A percentile compares a stretch with the other conserved stretches of the same genome.
phyloP scores from a whole-genome alignment of 192 early-diverging fungal genomes.

The Backusella tarrabulga region DNA sequence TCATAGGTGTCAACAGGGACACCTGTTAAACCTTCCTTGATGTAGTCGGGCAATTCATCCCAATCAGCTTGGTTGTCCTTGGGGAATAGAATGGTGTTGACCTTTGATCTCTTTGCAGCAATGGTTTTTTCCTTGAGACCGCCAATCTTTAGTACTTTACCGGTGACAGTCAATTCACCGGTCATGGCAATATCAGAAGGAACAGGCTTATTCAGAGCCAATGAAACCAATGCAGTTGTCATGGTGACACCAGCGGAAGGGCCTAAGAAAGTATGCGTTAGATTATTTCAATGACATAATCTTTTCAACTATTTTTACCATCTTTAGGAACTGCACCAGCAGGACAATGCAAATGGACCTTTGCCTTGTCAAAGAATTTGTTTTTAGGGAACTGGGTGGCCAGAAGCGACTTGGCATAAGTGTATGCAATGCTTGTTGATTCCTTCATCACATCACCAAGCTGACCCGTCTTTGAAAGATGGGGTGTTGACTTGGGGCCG shows the following conservation, averaged over 20 bases:
- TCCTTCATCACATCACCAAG: conserved; percentile 99
- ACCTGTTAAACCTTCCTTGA: conserved; percentile 87
- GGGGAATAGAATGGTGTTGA: conserved; percentile 89
- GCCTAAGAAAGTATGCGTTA: conserved; percentile 44
- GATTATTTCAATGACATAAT: background rate
- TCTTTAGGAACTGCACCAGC: conserved; percentile 98
- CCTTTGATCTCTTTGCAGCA: conserved; percentile 91
- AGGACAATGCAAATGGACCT: conserved; percentile 94
- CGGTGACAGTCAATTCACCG: conserved; percentile 96
- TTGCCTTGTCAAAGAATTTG: conserved; percentile 87
- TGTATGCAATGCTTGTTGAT: conserved; percentile 92
- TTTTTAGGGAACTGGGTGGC: conserved; percentile 76
- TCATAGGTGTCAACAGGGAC: conserved; percentile 83
- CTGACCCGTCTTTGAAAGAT: conserved; percentile 89
- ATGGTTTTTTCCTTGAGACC: conserved; percentile 98
- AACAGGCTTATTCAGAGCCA: conserved; percentile 81
- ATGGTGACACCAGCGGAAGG: conserved; percentile 96
- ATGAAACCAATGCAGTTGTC: conserved; percentile 90
- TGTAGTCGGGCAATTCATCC: conserved; percentile 92
- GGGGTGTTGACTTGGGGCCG: conserved; percentile 48
- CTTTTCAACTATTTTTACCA: conserved; percentile 46
- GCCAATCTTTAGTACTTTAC: conserved; percentile 96
- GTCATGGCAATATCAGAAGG: conserved; percentile 93
- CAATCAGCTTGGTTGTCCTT: conserved; percentile 88
- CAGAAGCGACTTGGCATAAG: conserved; percentile 87